Conservation (phyloP, 2,329 filamentous ascomycete genomes). For the Basipetospora chlamydospora region DNA sequence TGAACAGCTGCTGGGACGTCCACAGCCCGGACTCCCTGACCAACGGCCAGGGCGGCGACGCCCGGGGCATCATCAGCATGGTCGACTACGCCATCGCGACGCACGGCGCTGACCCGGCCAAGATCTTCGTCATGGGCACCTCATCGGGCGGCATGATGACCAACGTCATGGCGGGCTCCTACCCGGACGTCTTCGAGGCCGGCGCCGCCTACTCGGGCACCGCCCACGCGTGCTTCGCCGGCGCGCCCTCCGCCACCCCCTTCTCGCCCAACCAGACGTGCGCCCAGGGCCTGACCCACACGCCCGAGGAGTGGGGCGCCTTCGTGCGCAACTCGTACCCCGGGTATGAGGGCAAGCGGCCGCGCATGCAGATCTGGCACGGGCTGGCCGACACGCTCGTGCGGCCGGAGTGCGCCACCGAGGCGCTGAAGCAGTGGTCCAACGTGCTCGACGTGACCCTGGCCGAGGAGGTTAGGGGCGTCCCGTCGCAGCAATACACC, state of each 20-base stretch:
- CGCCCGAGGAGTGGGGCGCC: conserved; percentile 25
- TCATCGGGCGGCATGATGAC: conserved; percentile 35
- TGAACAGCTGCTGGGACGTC: conserved; percentile 42
- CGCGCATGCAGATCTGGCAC: conserved; percentile 5
- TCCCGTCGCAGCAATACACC: conserved; percentile 22
- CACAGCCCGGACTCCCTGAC: conserved; percentile 31
- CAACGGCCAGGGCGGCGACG: conserved; percentile 42
- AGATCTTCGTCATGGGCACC: conserved; percentile 37
- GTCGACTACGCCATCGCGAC: conserved; percentile 35
- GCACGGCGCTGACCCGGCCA: conserved; percentile 34
- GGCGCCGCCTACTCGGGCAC: conserved; percentile 33
- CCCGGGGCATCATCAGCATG: conserved; percentile 42
- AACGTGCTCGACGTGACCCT: conserved; percentile 28
- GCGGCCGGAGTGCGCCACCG: conserved; percentile 38
- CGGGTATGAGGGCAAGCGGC: conserved; percentile 17
- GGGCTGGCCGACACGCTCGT: conserved; percentile 19
- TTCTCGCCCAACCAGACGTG: conserved; percentile 18
- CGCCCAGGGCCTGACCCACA: conserved; percentile 8
- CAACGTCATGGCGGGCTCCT: conserved; percentile 35
- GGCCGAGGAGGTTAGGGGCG: conserved; percentile 15
- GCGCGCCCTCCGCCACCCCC: conserved; percentile 35
- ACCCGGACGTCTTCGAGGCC: conserved; percentile 39
- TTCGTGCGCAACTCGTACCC: conserved; percentile 32
- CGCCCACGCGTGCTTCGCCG: conserved; percentile 24
- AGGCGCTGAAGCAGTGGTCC: conserved; percentile 42